These are phyloP conservation scores for Penicillium frequentans DNA, from an alignment of 2,329 filamentous ascomycete species.

Conservation along the genomic window DNA sequence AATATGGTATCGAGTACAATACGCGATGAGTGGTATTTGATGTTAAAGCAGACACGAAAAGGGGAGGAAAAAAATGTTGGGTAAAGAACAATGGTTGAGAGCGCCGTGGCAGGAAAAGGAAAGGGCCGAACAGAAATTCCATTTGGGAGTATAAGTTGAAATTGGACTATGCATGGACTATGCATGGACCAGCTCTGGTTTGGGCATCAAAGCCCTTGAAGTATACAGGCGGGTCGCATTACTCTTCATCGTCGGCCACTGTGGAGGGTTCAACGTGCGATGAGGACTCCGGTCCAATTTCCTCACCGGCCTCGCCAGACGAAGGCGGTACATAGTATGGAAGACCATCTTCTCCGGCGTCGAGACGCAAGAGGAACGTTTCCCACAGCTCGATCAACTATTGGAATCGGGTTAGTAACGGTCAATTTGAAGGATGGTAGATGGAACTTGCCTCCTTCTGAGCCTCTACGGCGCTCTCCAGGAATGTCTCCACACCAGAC, in stretches of 20 bases:
- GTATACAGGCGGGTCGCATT: background rate
- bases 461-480: constrained; percentile 95
- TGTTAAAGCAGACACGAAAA: background rate
- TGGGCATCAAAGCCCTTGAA: background rate
- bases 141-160: background rate
- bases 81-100: background rate
- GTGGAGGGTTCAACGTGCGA: constrained; percentile 9
- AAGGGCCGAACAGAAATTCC: background rate
- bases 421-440: background rate
- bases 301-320: constrained; percentile 16
- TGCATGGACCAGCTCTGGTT: background rate
- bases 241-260: constrained; percentile 14
- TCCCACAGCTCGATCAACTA: constrained; percentile 92
- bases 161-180: background rate
- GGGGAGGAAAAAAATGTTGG: background rate
- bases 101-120: background rate
- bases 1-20: background rate
- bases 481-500: constrained; percentile 92
- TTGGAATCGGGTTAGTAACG: constrained; percentile 46
- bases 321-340: constrained; percentile 43
- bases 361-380: constrained; percentile 93
- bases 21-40: background rate
- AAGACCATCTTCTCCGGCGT: constrained; percentile 81
- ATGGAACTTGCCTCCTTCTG: constrained; percentile 81
- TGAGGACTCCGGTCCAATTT: constrained; percentile 18